A percentile compares a stretch with the other conserved stretches of the same genome.
These are phyloP conservation scores for Falciphora oryzae DNA, from an alignment of 2,329 filamentous ascomycete genomes.

Conservation along the genomic window DNA sequence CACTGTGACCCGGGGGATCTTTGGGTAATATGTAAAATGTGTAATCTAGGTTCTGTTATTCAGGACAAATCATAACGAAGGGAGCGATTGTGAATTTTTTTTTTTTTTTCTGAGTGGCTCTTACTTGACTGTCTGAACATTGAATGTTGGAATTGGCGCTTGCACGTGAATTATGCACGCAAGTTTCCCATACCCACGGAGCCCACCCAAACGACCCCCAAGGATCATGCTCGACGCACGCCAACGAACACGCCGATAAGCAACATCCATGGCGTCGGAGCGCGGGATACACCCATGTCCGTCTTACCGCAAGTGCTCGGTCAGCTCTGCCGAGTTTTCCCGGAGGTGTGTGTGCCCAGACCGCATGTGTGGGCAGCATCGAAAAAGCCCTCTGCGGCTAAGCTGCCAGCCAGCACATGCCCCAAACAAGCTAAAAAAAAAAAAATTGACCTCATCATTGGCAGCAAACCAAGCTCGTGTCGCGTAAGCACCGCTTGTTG, in stretches of 20 bases:
- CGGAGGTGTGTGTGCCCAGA: too few relatives aligned
- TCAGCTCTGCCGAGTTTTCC: neutral
- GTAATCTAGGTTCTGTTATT: neutral
- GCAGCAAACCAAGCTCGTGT: too few relatives aligned
- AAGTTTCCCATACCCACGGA: too few relatives aligned
- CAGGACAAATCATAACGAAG: too few relatives aligned
- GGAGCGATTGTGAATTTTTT: neutral
- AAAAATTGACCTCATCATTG: too few relatives aligned
- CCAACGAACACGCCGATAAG: too few relatives aligned
- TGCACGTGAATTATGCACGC: too few relatives aligned
- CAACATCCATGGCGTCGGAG: neutral
- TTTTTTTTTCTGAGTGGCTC: too few relatives aligned
- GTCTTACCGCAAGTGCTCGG: neutral
- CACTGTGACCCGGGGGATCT: neutral
- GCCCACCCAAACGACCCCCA: neutral
- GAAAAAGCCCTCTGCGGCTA: too few relatives aligned
- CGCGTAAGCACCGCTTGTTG: neutral
- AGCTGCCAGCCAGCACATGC: too few relatives aligned
- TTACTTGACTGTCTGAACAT: neutral
- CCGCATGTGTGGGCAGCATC: too few relatives aligned
- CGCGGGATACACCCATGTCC: neutral
- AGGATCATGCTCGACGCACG: neutral
- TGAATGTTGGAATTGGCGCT: neutral
- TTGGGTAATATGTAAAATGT: neutral
- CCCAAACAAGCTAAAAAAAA: too few relatives aligned